Percentiles rank a stretch among this genome's conserved stretches.
Evolutionary conservation across 2,329 filamentous ascomycete species (phyloP).

Genomic region (Chaetoscypha palmicola): DNA sequence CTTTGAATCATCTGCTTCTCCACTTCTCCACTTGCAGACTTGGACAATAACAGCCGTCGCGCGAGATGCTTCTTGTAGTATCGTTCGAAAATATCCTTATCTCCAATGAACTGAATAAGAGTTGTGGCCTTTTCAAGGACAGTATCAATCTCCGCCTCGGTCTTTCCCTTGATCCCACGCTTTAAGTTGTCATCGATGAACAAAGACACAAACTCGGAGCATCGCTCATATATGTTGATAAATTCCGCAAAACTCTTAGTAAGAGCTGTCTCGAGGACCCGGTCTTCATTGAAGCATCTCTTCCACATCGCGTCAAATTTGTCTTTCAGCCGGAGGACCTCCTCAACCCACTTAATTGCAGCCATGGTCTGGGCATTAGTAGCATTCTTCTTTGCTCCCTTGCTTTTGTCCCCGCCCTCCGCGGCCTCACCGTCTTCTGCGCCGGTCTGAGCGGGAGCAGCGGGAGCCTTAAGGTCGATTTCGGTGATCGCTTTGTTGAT

Average conservation of each 20-base stretch:
- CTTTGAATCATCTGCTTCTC: conserved; percentile 93
- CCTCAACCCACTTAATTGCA: conserved; percentile 92
- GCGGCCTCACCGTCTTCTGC: conserved; percentile 46
- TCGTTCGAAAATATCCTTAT: conserved; percentile 90
- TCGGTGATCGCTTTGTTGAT: conserved; percentile 65
- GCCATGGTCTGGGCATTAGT: conserved; percentile 76
- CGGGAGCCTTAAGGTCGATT: conserved; percentile 38
- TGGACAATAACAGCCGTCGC: conserved; percentile 77
- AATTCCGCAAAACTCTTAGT: conserved; percentile 86
- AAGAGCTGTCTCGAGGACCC: conserved; percentile 71
- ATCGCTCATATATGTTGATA: conserved; percentile 81
- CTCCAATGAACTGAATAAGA: conserved; percentile 77
- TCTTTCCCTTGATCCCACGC: conserved; percentile 87
- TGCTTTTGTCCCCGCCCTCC: conserved; percentile 43
- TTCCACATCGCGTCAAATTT: conserved; percentile 81
- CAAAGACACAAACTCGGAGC: conserved; percentile 87
- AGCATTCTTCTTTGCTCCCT: conserved; percentile 43
- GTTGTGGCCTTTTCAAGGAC: conserved; percentile 86
- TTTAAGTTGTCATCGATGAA: conserved; percentile 97
- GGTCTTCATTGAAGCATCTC: conserved; percentile 66
- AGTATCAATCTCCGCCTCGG: conserved; percentile 75
- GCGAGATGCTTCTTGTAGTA: conserved; percentile 98
- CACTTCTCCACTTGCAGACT: conserved; percentile 82
- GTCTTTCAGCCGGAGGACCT: conserved; percentile 76
- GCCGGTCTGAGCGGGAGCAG: conserved; percentile 39